phyloP scores from a whole-genome alignment of 225 moss, liverwort and hornwort species.

The Anthoceros angustus region DNA sequence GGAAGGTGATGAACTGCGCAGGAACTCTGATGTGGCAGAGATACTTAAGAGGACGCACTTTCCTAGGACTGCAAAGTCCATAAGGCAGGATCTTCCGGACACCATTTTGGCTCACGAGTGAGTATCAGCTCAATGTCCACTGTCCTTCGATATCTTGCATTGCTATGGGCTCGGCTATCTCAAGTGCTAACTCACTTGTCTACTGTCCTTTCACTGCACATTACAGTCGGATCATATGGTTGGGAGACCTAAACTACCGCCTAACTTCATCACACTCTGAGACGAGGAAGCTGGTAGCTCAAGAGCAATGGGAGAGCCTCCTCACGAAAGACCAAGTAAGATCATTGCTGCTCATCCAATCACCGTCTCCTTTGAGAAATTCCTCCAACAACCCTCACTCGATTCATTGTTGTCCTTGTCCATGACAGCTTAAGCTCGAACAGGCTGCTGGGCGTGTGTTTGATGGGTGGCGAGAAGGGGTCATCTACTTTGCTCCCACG shows the following conservation, averaged over 20 bases:
- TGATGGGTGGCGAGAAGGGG: slow-evolving; percentile 69
- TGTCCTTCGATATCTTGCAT: too few species aligned
- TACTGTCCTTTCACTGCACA: neutral
- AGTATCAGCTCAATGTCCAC: slow-evolving; percentile 6
- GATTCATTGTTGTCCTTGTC: neutral
- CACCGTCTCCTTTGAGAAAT: neutral
- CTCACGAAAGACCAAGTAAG: slow-evolving; percentile 65
- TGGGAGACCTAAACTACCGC: slow-evolving; percentile 91
- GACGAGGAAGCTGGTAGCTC: slow-evolving; percentile 57
- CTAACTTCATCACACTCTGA: slow-evolving; percentile 59
- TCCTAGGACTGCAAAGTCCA: slow-evolving; percentile 44
- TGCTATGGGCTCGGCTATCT: neutral
- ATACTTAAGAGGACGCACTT: slow-evolving; percentile 76
- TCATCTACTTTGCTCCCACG: slow-evolving; percentile 65
- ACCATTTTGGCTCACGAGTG: slow-evolving; percentile 75
- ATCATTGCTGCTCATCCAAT: neutral
- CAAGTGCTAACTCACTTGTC: neutral
- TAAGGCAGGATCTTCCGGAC: slow-evolving; percentile 56
- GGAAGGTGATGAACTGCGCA: slow-evolving; percentile 68
- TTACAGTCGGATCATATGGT: slow-evolving; percentile 76
- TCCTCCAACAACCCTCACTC: too few species aligned
- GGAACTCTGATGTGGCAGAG: slow-evolving; percentile 74
- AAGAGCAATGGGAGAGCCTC: slow-evolving; percentile 59
- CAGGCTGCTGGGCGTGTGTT: slow-evolving; percentile 68
- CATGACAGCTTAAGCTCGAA: slow-evolving; percentile 59